Base-by-base conservation (phyloP, 192 early-diverging fungal genomes). In the Umbelopsis isabellina region DNA sequence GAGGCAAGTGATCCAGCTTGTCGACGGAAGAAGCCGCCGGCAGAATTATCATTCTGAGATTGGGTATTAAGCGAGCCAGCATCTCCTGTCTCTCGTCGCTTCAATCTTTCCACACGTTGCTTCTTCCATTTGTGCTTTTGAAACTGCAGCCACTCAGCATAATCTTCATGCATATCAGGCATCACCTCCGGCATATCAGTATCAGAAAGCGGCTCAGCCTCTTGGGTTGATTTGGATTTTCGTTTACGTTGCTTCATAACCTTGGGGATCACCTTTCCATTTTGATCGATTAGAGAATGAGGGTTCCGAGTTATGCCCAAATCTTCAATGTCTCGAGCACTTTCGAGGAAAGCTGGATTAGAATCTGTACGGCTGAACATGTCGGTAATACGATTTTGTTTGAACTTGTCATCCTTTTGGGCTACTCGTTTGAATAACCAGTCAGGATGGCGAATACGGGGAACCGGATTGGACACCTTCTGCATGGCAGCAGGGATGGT, bases 401-500 rank as follows among this genome's bases (percentile, higher is more conserved):
- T 92, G 66, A 89, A 87, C 73, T 90, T 89, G 80, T 94, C 95
- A 49, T 93, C 85, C n/a, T 86, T 80, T 0, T 83, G 84, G 8
- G 85, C 83, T 5, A 98, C 87, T 12, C 94, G 87, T 73, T 94
- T 93, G 21, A 85, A 83, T 46, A 99, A 79, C 98, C 98, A 99
- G 68, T 98, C 95, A 2, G 98, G 98, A 76, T 98, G 96, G 1
- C 82, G 77, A 16, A 99, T 88, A 37, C 98, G 86, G 9, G 95
- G 95, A 22, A 99, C 91, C 0, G 98, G 98, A 75, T 99, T 99
- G 6, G 82, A 33, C 12, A 99, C 90, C 48, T 91, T 89, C 76
- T 99, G 98, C 94, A 97, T 94, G 1, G 96, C 96, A 9, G 98
- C 98, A 0, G 98, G 98, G 73, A 99, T 99, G 1, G 96, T 98